phyloP scores from a whole-genome alignment of 805 yeast genomes.

The Metschnikowia drakensbergensis region DNA sequence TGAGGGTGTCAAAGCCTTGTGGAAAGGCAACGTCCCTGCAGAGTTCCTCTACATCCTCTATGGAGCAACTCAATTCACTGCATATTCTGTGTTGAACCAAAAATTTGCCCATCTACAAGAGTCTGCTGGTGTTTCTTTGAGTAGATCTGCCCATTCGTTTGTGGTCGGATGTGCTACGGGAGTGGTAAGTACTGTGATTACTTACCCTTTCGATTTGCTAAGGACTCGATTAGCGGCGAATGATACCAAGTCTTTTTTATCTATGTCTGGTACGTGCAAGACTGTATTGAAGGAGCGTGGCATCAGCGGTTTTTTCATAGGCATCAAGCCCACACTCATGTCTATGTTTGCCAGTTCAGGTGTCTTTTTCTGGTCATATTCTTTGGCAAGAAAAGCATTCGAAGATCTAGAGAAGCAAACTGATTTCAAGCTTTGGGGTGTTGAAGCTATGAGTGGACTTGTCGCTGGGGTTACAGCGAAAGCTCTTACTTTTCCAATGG shows the following conservation, averaged over 20 bases:
- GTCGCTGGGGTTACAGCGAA: conserved; percentile 76
- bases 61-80: conserved; percentile 80
- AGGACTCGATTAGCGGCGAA: conserved; percentile 83
- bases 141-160: conserved; percentile 41
- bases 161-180: conserved; percentile 80
- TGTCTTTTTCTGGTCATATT: conserved; percentile 68
- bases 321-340: conserved; percentile 48
- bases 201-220: conserved; percentile 90
- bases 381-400: conserved; percentile 41
- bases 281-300: conserved; percentile 36
- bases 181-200: conserved; percentile 58
- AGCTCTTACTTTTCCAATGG: conserved; percentile 76
- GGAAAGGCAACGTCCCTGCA: conserved; percentile 97
- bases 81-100: conserved; percentile 56
- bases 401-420: conserved; percentile 17
- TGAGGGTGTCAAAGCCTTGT: conserved; percentile 76
- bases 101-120: conserved; percentile 31
- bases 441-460: conserved; percentile 63
- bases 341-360: conserved; percentile 74
- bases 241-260: conserved; percentile 31
- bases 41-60: conserved; percentile 78
- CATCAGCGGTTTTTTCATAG: conserved; percentile 45
- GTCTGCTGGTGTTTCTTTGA: conserved; percentile 20
- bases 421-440: conserved; percentile 26
- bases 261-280: conserved; percentile 28